Evolutionary conservation across 768 basidiomycete species (phyloP), one percentile per base, ranked within the genome.

Genomic region (Neoboletus magnificus): DNA sequence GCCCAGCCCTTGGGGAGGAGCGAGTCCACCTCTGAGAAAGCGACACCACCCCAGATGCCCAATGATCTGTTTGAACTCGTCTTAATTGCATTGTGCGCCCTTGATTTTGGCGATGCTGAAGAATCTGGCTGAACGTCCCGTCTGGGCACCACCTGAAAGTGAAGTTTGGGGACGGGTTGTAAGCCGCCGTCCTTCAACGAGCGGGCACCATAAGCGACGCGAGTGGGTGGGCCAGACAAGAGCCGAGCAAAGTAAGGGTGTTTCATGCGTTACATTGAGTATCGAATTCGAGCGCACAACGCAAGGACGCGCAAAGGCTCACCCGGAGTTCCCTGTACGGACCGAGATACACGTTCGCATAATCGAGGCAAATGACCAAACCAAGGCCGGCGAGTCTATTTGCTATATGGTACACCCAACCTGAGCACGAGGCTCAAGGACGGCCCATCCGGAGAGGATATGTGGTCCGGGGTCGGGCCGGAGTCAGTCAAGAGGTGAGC

Each of bases 61-160:
- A 97, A 73, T 0, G 77, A 70, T 0, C 87, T 87, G 58, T 83
- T 82, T 79, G 98, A 99, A 27, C 87, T 89, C 5, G 93, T 92
- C 79, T 98, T 95, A 96, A 99, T 98, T 4, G 96, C 95, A 56
- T 95, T 98, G 70, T 98, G 95, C 96, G 16, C 96, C 96, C 69
- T 98, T 98, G 74, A 99, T 98, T 74, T 97, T 98, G 15, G 95
- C 89, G 12, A 97, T 82, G 74, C 98, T 98, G 57, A 99, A 82
- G 70, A 98, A 94, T 12, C 96, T 96, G 1, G 95, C 97, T 0
- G 93, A 88, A 73, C 95, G 97, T 0, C 96, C 97, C 36, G 98
- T 84, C 27, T 98, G 74, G 1, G 94, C 96, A 2, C 96, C 96
- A 2, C 97, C 96, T 0, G 97, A 73, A 93, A 99, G 74, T 84